Evolutionary conservation across 345 rosid species (phyloP).

Genomic region (Rhizophora mangle): DNA sequence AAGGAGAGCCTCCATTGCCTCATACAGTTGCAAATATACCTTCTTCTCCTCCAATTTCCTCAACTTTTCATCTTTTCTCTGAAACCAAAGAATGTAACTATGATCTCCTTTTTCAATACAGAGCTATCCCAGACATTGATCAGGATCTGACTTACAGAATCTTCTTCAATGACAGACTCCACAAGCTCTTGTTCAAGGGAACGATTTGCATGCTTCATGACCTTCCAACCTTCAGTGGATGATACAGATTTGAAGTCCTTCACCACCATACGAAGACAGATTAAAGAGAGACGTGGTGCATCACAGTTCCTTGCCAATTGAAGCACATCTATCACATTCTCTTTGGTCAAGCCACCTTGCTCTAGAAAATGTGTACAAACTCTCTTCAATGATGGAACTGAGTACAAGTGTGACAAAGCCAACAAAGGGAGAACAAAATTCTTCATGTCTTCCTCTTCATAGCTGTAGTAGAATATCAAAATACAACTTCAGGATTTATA

Average conservation of each 20-base stretch:
- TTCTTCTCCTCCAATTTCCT: slow-evolving; percentile 58
- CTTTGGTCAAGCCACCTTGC: slow-evolving; percentile 54
- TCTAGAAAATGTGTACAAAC: slow-evolving; percentile 50
- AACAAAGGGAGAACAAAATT: slow-evolving; percentile 69
- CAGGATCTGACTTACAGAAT: slow-evolving; percentile 46
- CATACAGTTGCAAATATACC: slow-evolving; percentile 61
- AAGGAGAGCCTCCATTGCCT: slow-evolving; percentile 84
- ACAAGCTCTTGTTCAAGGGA: slow-evolving; percentile 77
- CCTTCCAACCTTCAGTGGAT: slow-evolving; percentile 80
- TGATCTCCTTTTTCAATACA: background rate
- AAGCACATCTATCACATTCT: slow-evolving; percentile 80
- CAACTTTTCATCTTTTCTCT: slow-evolving; percentile 57
- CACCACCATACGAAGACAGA: slow-evolving; percentile 58
- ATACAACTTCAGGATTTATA: background rate
- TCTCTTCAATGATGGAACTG: slow-evolving; percentile 65
- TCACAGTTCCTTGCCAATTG: slow-evolving; percentile 73
- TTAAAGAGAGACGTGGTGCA: slow-evolving; percentile 53
- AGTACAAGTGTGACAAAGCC: slow-evolving; percentile 72
- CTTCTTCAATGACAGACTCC: slow-evolving; percentile 63
- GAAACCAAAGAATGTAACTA: slow-evolving; percentile 9
- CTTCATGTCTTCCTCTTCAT: slow-evolving; percentile 64
- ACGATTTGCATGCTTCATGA: slow-evolving; percentile 62
- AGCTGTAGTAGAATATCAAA: slow-evolving; percentile 47
- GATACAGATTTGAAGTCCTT: slow-evolving; percentile 73
- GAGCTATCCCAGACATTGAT: background rate